These are phyloP conservation scores for Zopfia rhizophila DNA, from an alignment of 2,329 filamentous ascomycete species.

Conservation along the genomic window DNA sequence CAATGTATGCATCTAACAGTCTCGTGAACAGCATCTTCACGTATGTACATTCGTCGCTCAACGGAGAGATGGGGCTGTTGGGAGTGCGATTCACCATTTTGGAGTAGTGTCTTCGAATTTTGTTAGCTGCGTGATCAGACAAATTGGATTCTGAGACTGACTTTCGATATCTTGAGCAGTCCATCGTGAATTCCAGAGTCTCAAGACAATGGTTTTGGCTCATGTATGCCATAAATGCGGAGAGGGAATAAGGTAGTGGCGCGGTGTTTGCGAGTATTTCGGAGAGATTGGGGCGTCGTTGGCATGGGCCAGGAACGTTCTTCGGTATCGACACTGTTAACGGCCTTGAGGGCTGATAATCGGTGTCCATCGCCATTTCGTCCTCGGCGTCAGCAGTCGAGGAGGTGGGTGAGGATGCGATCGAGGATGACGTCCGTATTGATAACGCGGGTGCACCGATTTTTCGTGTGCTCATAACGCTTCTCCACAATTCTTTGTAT, in stretches of 20 bases:
- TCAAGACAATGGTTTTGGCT: constrained; percentile 98
- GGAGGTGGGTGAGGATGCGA: constrained; percentile 44
- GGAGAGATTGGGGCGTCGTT: constrained; percentile 76
- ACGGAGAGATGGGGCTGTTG: constrained; percentile 59
- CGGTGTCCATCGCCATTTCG: constrained; percentile 62
- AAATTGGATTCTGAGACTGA: too few species aligned
- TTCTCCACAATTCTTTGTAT: constrained; percentile 51
- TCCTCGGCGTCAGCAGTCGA: constrained; percentile 49
- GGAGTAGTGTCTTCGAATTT: too few species aligned
- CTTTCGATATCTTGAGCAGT: constrained; percentile 84
- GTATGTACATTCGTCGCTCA: constrained; percentile 71
- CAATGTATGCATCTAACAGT: constrained; percentile 88
- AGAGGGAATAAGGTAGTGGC: constrained; percentile 87
- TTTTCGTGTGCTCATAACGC: constrained; percentile 51
- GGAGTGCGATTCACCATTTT: constrained; percentile 65
- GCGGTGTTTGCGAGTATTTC: constrained; percentile 91
- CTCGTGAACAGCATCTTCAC: constrained; percentile 86
- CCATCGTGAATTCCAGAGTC: constrained; percentile 95
- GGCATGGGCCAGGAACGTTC: constrained; percentile 57
- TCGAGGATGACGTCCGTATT: constrained; percentile 45
- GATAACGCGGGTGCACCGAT: constrained; percentile 37
- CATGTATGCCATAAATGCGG: constrained; percentile 94
- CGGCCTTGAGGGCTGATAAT: constrained; percentile 55
- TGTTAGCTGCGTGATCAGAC: too few species aligned
- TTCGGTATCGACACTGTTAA: constrained; percentile 62